Percentiles rank a stretch among this genome's conserved stretches.
Conservation (phyloP, 2,329 filamentous ascomycete species). For the Beauveria asiatica region DNA sequence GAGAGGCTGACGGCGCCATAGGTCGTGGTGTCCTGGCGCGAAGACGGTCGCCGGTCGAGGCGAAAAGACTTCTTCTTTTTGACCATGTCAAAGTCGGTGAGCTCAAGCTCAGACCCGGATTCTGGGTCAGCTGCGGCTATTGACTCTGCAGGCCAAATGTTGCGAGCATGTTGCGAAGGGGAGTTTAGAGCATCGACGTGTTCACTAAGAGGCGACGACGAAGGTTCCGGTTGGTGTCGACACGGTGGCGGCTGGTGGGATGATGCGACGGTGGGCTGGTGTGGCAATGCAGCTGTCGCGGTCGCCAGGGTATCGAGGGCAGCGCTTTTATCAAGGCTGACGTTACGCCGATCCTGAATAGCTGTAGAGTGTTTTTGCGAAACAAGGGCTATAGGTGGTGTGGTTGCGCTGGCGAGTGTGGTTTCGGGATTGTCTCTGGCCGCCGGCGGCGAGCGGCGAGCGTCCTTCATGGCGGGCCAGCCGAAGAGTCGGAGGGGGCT, state of each 20-base stretch:
- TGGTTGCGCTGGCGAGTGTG: background rate
- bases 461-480: conserved; percentile 3
- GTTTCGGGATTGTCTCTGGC: conserved; percentile 1
- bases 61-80: conserved; percentile 30
- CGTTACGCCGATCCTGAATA: background rate
- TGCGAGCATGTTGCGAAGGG: conserved; percentile 9
- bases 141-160: conserved; percentile 8
- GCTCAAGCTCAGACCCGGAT: conserved; percentile 11
- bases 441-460: conserved; percentile 1
- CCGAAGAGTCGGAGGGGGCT: conserved; percentile 2
- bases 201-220: background rate
- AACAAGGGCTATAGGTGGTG: conserved; percentile 5
- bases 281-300: conserved; percentile 2
- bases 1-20: conserved; percentile 32
- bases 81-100: conserved; percentile 20
- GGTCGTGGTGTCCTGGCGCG: conserved; percentile 21
- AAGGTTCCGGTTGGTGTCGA: background rate
- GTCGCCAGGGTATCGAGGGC: conserved; percentile 5
- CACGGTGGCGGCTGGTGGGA: background rate
- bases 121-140: conserved; percentile 3
- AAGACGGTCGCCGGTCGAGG: conserved; percentile 19
- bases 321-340: background rate
- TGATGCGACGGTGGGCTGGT: conserved; percentile 1
- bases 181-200: background rate
- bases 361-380: background rate